Evolutionary conservation across 768 basidiomycete genomes (phyloP).

Genomic region (Phaeotremella fagi): DNA sequence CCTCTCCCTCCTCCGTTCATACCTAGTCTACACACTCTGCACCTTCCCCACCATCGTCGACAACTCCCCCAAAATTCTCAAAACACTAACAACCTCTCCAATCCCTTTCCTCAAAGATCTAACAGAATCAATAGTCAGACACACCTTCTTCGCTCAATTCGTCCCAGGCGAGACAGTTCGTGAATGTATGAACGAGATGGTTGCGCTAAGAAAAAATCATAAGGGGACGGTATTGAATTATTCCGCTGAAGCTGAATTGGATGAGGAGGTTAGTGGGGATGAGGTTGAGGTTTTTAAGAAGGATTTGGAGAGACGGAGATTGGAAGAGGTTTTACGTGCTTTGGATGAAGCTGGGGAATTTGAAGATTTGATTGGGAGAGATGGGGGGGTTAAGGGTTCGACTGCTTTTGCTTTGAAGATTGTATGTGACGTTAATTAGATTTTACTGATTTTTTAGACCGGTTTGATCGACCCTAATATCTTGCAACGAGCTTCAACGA

Average conservation of each 20-base stretch:
- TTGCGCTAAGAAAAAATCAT: slow-evolving; percentile 60
- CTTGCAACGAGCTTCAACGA: slow-evolving; percentile 45
- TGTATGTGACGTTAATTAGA: slow-evolving; percentile 56
- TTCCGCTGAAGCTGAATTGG: slow-evolving; percentile 75
- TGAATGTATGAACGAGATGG: slow-evolving; percentile 63
- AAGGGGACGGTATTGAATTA: slow-evolving; percentile 76
- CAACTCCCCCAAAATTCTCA: slow-evolving; percentile 63
- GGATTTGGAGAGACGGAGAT: slow-evolving; percentile 59
- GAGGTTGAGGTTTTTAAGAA: slow-evolving; percentile 1
- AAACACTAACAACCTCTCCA: slow-evolving; percentile 53
- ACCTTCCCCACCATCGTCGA: slow-evolving; percentile 74
- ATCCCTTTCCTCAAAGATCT: slow-evolving; percentile 60
- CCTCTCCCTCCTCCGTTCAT: slow-evolving; percentile 60
- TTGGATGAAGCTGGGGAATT: slow-evolving; percentile 77
- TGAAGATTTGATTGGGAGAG: slow-evolving; percentile 55
- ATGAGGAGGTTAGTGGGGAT: slow-evolving; percentile 60
- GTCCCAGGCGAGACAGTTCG: slow-evolving; percentile 81
- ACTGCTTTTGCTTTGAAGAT: slow-evolving; percentile 67
- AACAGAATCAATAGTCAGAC: slow-evolving; percentile 64
- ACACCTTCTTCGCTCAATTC: slow-evolving; percentile 86
- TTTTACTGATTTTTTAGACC: no score
- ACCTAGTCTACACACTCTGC: slow-evolving; percentile 75
- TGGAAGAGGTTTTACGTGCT: slow-evolving; percentile 69
- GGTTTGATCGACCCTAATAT: slow-evolving; percentile 47
- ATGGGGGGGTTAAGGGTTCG: slow-evolving; percentile 58